Conservation (phyloP, 192 early-diverging fungal species). For the Diversispora eburnea region DNA sequence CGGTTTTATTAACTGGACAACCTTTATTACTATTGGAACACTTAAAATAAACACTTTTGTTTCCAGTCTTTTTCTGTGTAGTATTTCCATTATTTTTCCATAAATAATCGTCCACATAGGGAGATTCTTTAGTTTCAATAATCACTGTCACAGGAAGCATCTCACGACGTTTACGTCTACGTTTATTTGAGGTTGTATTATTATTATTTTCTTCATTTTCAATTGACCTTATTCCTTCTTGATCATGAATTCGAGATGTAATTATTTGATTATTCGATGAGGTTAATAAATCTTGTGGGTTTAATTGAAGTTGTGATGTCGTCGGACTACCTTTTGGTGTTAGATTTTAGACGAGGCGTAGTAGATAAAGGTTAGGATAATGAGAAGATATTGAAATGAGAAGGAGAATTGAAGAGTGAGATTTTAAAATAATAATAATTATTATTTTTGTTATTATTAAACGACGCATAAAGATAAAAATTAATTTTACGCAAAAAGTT, state of each 20-base stretch:
- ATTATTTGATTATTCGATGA: neutral
- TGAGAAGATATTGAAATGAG: too few relatives aligned
- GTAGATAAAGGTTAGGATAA: too few relatives aligned
- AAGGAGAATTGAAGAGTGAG: too few relatives aligned
- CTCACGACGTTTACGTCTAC: constrained; percentile 53
- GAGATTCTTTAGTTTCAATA: constrained; percentile 48
- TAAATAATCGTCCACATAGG: constrained; percentile 46
- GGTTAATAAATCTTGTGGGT: neutral
- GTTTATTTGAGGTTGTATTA: constrained; percentile 20
- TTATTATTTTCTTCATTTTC: constrained; percentile 28
- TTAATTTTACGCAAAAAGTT: too few relatives aligned
- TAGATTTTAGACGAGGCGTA: too few relatives aligned
- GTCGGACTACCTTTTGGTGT: too few relatives aligned
- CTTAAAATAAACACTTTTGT: constrained; percentile 58
- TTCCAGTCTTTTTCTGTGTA: constrained; percentile 52
- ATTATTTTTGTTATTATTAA: too few relatives aligned
- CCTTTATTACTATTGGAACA: constrained; percentile 55
- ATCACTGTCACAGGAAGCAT: constrained; percentile 61
- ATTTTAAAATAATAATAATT: too few relatives aligned
- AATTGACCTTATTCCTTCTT: neutral
- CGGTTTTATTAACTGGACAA: constrained; percentile 54
- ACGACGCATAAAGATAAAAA: too few relatives aligned
- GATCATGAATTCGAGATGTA: neutral
- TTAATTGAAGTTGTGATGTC: neutral
- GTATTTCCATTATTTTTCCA: constrained; percentile 65